Evolutionary conservation across 805 yeast species (phyloP), one percentile per base, ranked within the genome.

Genomic region (Wickerhamomyces mucosus): DNA sequence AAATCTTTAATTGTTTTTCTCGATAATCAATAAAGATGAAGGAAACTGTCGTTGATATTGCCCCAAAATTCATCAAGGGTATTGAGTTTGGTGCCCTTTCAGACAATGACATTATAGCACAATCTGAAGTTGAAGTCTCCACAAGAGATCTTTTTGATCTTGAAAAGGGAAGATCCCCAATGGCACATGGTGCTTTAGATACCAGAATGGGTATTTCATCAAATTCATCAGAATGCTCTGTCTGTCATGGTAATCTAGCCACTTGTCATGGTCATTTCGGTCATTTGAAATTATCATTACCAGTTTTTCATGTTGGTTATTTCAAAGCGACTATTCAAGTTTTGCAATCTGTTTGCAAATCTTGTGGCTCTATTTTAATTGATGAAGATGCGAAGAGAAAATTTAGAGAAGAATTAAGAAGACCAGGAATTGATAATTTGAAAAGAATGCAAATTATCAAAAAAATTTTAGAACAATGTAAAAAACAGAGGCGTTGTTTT

Each of bases 181-280:
- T 78, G 40, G 63, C 56, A 13, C 69, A 73, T 41, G 99, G 98
- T 40, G 96, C 98, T 3, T 63, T 92, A 25, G 99, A 92, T 56
- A 69, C 85, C 15, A 67, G 72, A 32, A 86, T 94, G 98, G 99
- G 99, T 53, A 84, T 84, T 4, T 83, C 95, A 6, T 75, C 92
- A 32, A 86, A 84, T 43, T 58, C 78, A n/a, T 63, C 75, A 12
- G 94, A 81, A 52, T 92, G 99, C 64, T 55, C 72, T 11, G 94
- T 97, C 1, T 92, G 99, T 59, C 84, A 75, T 46, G 97, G 97
- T 3, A 75, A 76, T 44, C 61, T 92, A 41, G 95, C 95, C 0
- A 72, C 95, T 2, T 92, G 99, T 56, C 96, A 89, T 59, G 99
- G 99, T 36, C 99, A 92, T 61, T 92, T 92, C 55, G 99, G 99